These are phyloP conservation scores for Paramecium sonneborni DNA, from an alignment of 73 alveolate genomes.

Conservation along the genomic window DNA sequence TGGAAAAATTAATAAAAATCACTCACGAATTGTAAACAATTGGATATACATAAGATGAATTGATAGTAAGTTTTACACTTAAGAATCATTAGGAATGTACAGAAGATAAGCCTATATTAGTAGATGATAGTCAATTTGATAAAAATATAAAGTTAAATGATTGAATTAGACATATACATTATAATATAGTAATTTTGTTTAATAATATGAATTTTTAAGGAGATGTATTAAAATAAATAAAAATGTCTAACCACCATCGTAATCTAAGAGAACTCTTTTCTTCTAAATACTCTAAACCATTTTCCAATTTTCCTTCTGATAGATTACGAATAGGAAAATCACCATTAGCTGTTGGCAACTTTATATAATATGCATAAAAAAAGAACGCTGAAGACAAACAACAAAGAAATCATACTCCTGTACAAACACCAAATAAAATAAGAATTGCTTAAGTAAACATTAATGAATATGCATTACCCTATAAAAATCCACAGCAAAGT, in stretches of 20 bases:
- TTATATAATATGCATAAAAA: constrained; percentile 18
- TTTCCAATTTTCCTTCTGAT: not conserved
- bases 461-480: not conserved
- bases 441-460: not conserved
- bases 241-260: constrained; percentile 45
- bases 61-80: not conserved
- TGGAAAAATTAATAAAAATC: not conserved
- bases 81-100: not conserved
- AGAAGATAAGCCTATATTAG: not conserved
- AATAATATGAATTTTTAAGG: not conserved
- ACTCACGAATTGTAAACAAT: not conserved
- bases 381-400: constrained; percentile 19
- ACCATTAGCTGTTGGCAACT: constrained; percentile 20
- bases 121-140: not conserved
- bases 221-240: constrained; percentile 3
- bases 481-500: not conserved
- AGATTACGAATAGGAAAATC: constrained; percentile 3
- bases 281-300: constrained; percentile 2
- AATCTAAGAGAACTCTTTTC: constrained; percentile 40
- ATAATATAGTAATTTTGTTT: not conserved
- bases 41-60: not conserved
- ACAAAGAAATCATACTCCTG: constrained; percentile 21
- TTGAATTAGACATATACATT: not conserved
- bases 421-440: not conserved
- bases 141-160: not conserved